Conservation (phyloP, 2,329 filamentous ascomycete genomes). For the Fusarium cicatricum region DNA sequence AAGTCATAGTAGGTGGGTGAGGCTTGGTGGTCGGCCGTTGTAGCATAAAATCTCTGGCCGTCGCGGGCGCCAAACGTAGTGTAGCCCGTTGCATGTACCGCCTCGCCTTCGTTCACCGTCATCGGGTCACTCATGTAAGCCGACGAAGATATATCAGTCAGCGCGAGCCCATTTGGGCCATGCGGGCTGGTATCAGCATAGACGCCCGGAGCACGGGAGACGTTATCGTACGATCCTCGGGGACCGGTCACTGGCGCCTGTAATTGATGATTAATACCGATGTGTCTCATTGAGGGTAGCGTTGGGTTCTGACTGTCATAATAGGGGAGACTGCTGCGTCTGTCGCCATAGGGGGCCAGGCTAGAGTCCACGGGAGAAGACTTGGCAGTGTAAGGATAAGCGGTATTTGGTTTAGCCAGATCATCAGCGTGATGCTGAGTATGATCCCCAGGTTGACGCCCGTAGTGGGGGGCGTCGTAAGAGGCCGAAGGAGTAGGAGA, state of each 20-base stretch:
- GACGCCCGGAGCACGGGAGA: background rate
- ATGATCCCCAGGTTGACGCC: slow-evolving; percentile 5
- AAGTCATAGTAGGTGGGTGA: background rate
- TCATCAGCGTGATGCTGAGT: slow-evolving; percentile 22
- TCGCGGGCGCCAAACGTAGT: slow-evolving; percentile 3
- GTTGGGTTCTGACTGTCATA: slow-evolving; percentile 38
- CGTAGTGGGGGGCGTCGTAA: slow-evolving; percentile 18
- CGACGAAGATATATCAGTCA: slow-evolving; percentile 15
- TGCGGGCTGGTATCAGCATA: background rate
- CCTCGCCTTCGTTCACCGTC: background rate
- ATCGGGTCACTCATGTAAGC: background rate
- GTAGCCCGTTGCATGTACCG: background rate
- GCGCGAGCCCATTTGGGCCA: slow-evolving; percentile 11
- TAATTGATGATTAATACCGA: slow-evolving; percentile 33
- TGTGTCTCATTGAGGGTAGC: slow-evolving; percentile 21
- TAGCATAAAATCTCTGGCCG: background rate
- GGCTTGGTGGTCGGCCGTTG: slow-evolving; percentile 3
- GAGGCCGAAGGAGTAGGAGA: slow-evolving; percentile 26
- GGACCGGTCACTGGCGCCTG: slow-evolving; percentile 32
- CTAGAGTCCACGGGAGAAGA: slow-evolving; percentile 16
- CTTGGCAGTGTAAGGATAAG: slow-evolving; percentile 13
- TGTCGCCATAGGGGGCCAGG: slow-evolving; percentile 15
- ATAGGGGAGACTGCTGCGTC: slow-evolving; percentile 30
- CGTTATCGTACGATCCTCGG: slow-evolving; percentile 27
- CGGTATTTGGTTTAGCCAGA: background rate